Conservation (phyloP, 129 eudicot species). For the Lonicera japonica region DNA sequence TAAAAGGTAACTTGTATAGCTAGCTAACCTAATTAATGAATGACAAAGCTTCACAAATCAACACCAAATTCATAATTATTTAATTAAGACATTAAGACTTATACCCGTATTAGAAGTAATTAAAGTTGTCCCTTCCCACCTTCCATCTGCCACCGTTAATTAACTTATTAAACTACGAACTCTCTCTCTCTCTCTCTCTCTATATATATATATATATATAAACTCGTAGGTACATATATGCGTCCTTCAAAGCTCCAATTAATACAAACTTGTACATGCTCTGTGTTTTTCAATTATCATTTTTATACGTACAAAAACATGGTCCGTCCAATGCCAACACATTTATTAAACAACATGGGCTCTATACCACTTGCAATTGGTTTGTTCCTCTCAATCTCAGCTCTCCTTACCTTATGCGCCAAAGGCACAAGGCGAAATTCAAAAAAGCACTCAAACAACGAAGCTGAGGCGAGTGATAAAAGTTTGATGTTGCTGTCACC, state of each 20-base stretch:
- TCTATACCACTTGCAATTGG: slow-evolving; percentile 54
- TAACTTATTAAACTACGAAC: background rate
- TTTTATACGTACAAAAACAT: slow-evolving; percentile 19
- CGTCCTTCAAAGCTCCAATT: no score
- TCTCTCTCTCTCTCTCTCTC: no score
- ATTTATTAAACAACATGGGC: slow-evolving; percentile 7
- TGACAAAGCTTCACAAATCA: background rate
- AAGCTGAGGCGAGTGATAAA: slow-evolving; percentile 17
- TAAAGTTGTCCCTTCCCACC: slow-evolving; percentile 4
- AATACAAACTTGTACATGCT: no score
- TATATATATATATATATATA: no score
- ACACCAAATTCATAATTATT: slow-evolving; percentile 4
- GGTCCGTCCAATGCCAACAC: slow-evolving; percentile 41
- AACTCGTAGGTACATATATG: no score
- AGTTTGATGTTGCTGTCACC: slow-evolving; percentile 22
- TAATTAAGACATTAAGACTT: background rate
- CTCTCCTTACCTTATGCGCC: slow-evolving; percentile 52
- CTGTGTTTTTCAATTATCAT: no score
- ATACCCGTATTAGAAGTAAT: no score
- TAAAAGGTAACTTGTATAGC: no score
- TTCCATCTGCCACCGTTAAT: background rate
- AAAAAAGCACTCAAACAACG: background rate
- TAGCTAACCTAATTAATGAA: no score
- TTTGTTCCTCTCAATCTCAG: slow-evolving; percentile 34
- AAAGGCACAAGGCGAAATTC: slow-evolving; percentile 36